Evolutionary conservation across 2,329 filamentous ascomycete species (phyloP), one percentile per base, ranked within the genome.

Genomic region (Trichoderma lentiforme): DNA sequence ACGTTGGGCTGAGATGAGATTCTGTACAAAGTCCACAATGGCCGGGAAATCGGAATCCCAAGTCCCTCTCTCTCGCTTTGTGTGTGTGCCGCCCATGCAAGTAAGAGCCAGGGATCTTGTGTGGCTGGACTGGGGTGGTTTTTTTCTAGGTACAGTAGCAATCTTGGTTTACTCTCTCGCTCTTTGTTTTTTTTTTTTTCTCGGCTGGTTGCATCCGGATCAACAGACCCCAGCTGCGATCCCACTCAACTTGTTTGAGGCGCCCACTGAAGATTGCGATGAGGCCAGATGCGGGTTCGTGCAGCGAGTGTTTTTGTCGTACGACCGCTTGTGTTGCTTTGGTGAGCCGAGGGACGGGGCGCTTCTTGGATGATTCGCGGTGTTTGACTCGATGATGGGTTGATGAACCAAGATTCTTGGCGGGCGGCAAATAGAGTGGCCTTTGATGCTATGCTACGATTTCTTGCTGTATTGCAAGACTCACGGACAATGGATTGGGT

Each of bases 131-230:
- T n/a, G 47, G 30, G 28, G 6, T 32, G 56, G 14, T 43, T 43
- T 43, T 18, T 43, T 36, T 36, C 39, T 43, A 34, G 30, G 30
- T 32, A 9, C 6, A 43, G 30, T 57, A 26, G 32, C 51, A 36
- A 28, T 34, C 21, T 4, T 4, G 28, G n/a, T 12, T 43, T 18
- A 24, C 26, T 18, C 18, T 58, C 14, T 57, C 14, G 36, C 11
- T 36, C 53, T n/a, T 36, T n/a, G 53, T 36, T 2, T 5, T 36
- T 12, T 57, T 26, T 36, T n/a, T 26, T 14, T 15, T 9, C 14
- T 51, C 66, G 66, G 66, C 66, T 61, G 36, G 53, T 28, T 51
- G 53, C 66, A 60, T 69, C 66, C 66, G 66, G 66, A 69, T 69
- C 66, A 69, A 47, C 66, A 69, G 30, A 57, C 26, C 56, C 36